Percentiles rank a stretch among this genome's conserved stretches.
phyloP scores from a whole-genome alignment of 1,284 basidiomycete species.

The Rhodotorula sp. region DNA sequence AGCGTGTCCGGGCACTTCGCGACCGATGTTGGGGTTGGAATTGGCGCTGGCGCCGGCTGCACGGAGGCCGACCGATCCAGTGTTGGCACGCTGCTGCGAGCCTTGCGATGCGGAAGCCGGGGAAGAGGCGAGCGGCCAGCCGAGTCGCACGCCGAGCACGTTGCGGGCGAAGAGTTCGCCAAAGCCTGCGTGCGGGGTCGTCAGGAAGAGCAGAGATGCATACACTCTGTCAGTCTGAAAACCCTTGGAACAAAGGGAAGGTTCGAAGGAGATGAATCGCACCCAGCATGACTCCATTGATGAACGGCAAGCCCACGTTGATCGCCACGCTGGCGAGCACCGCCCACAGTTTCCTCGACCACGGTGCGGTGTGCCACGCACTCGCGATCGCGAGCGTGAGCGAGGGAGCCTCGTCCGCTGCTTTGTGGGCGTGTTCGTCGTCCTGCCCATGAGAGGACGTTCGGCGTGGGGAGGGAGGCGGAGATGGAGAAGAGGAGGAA shows the following conservation, averaged over 20 bases:
- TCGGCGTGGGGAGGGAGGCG: conserved; percentile 10
- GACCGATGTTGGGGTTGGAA: not conserved
- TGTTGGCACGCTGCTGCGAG: conserved; percentile 23
- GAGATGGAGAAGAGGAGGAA: not conserved
- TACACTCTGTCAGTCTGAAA: not conserved
- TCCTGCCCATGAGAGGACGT: conserved; percentile 3
- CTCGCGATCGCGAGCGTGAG: conserved; percentile 77
- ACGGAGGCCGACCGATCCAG: conserved; percentile 38
- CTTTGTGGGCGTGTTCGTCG: not conserved
- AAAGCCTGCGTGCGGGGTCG: conserved; percentile 56
- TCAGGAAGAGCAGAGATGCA: not conserved
- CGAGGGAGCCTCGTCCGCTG: conserved; percentile 53
- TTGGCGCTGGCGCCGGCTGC: conserved; percentile 17
- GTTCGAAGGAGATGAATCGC: conserved; percentile 4
- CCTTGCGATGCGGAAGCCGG: not conserved
- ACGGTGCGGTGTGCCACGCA: conserved; percentile 57
- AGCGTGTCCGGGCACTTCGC: conserved; percentile 37
- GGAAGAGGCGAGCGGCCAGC: conserved; percentile 44
- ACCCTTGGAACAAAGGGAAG: not conserved
- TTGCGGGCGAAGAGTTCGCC: conserved; percentile 96
- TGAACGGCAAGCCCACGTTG: conserved; percentile 87
- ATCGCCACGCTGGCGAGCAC: conserved; percentile 80
- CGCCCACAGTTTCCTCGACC: conserved; percentile 64
- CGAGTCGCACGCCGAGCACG: conserved; percentile 65
- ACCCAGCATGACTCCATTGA: conserved; percentile 95